Evolutionary conservation across 768 basidiomycete species (phyloP).

Genomic region (Lentinus tigrinus): DNA sequence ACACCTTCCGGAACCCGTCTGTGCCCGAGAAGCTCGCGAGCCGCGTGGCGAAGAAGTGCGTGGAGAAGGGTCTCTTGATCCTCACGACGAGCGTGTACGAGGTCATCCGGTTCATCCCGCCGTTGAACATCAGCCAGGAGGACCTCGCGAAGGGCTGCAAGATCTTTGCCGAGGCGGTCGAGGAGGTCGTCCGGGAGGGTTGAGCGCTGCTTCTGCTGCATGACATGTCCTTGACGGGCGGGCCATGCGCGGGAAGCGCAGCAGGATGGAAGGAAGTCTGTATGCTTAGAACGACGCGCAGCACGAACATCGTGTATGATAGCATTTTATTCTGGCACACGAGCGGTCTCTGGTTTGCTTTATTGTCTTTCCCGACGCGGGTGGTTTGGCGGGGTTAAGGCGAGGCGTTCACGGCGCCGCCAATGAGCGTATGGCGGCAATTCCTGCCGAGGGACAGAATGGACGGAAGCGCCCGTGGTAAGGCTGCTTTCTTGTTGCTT

Average conservation of each 20-base stretch:
- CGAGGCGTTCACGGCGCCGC: no score
- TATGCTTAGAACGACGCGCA: no score
- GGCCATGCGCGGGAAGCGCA: neutral
- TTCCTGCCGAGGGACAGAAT: no score
- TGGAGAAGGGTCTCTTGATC: conserved; percentile 83
- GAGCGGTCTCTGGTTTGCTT: no score
- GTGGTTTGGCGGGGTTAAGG: no score
- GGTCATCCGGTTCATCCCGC: conserved; percentile 89
- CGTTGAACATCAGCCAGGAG: conserved; percentile 74
- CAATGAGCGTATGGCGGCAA: no score
- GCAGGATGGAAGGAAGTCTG: no score
- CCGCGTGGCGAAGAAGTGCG: conserved; percentile 73
- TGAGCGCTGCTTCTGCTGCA: conserved; percentile 3
- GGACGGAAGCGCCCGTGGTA: no score
- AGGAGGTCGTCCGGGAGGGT: conserved; percentile 51
- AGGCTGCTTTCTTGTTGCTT: no score
- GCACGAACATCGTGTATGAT: no score
- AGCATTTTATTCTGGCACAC: no score
- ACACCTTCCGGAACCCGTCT: conserved; percentile 37
- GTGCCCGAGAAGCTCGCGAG: conserved; percentile 58
- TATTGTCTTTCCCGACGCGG: no score
- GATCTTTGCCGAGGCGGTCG: conserved; percentile 69
- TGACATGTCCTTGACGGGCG: neutral
- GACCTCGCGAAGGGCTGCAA: conserved; percentile 69
- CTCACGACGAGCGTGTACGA: conserved; percentile 90